phyloP scores from a whole-genome alignment of 805 yeast species.

The Lipomyces starkeyi region DNA sequence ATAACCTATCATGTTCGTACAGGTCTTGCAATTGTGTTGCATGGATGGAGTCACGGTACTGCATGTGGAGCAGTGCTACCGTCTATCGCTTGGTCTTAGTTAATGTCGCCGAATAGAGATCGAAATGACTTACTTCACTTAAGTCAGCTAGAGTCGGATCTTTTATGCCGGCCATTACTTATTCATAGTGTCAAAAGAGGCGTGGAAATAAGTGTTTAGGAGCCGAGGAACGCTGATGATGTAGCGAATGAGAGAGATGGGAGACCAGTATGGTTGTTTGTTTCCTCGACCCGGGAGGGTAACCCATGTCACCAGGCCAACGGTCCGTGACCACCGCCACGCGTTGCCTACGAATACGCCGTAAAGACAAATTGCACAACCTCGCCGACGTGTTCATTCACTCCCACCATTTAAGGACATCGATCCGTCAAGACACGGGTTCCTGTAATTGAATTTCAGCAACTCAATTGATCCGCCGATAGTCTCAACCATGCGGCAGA shows the following conservation, averaged over 20 bases:
- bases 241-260: not conserved
- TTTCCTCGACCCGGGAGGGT: constrained; percentile 7
- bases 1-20: constrained; percentile 7
- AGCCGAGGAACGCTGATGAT: not conserved
- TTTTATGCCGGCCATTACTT: not conserved
- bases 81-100: not conserved
- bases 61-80: constrained; percentile 10
- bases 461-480: not conserved
- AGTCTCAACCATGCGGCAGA: not conserved
- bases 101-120: not conserved
- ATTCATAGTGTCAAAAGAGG: not conserved
- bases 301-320: constrained; percentile 15
- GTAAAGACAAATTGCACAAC: too few relatives aligned
- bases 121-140: constrained; percentile 11
- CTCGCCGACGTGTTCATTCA: not conserved
- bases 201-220: not conserved
- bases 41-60: constrained; percentile 14
- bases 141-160: constrained; percentile 13
- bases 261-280: not conserved
- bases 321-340: not conserved
- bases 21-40: constrained; percentile 8
- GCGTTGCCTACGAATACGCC: too few relatives aligned
- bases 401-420: not conserved
- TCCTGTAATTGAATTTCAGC: not conserved
- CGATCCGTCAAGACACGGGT: not conserved